These are phyloP conservation scores for Penicillium sp. DNA, from an alignment of 2,329 filamentous ascomycete species.

Conservation along the genomic window DNA sequence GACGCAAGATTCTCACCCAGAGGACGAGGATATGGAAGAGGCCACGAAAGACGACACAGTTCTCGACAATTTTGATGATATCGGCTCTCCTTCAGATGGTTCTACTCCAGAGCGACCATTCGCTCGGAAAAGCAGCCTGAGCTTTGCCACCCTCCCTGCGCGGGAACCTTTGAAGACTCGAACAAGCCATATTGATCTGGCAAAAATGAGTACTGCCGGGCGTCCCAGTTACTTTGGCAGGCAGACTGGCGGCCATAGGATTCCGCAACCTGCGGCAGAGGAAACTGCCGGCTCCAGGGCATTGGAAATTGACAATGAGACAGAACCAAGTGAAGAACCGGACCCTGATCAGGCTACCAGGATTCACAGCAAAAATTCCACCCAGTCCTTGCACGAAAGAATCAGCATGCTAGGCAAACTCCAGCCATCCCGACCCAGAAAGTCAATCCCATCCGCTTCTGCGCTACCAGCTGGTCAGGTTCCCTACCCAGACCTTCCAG, in stretches of 20 bases:
- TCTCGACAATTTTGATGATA: conserved; percentile 43
- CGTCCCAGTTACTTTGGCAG: conserved; percentile 71
- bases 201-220: conserved; percentile 42
- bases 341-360: conserved; percentile 55
- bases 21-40: conserved; percentile 24
- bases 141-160: conserved; percentile 87
- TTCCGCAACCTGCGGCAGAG: conserved; percentile 33
- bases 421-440: conserved; percentile 45
- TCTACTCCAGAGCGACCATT: conserved; percentile 58
- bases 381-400: conserved; percentile 85
- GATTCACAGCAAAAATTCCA: conserved; percentile 82
- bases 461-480: conserved; percentile 32
- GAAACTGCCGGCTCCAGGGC: conserved; percentile 47
- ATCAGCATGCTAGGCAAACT: conserved; percentile 71
- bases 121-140: conserved; percentile 89
- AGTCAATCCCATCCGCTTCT: conserved; percentile 42
- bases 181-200: conserved; percentile 72
- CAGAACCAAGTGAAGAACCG: conserved; percentile 43
- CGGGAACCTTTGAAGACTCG: conserved; percentile 84
- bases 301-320: conserved; percentile 55
- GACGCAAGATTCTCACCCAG: conserved; percentile 3
- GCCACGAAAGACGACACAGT: conserved; percentile 31
- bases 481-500: conserved; percentile 36
- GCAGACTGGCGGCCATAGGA: conserved; percentile 61
- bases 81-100: conserved; percentile 48